phyloP scores from a whole-genome alignment of 2,329 filamentous ascomycete genomes.

The Emergomyces africanus region DNA sequence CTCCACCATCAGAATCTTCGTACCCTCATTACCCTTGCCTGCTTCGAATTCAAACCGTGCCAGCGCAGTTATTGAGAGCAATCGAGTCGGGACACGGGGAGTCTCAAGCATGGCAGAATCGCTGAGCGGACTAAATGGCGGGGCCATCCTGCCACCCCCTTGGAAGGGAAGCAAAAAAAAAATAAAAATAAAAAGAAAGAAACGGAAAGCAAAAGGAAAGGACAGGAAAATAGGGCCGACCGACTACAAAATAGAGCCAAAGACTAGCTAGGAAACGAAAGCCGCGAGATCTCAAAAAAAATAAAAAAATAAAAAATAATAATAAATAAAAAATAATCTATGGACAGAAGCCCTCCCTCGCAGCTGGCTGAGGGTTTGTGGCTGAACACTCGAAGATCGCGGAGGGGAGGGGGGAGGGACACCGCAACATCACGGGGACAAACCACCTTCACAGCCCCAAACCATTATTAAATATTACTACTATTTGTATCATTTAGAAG shows the following conservation, averaged over 20 bases:
- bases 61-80: slow-evolving; percentile 44
- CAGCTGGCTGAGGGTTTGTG: background rate
- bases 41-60: slow-evolving; percentile 80
- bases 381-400: background rate
- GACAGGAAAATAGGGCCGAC: no score
- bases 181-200: background rate
- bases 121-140: slow-evolving; percentile 6
- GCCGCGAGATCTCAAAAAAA: background rate
- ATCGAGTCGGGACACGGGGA: slow-evolving; percentile 14
- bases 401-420: no score
- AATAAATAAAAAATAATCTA: no score
- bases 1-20: slow-evolving; percentile 87
- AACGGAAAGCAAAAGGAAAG: background rate
- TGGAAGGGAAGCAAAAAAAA: background rate
- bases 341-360: background rate
- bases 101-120: slow-evolving; percentile 19
- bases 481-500: no score
- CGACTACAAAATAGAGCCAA: background rate
- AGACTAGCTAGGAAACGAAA: background rate
- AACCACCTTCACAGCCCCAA: background rate
- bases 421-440: background rate
- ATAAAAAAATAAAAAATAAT: no score
- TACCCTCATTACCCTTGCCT: slow-evolving; percentile 64
- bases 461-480: no score
- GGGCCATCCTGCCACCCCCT: slow-evolving; percentile 7